Conservation (phyloP, 2,329 filamentous ascomycete genomes). For the Ophiostoma triangulosporum region DNA sequence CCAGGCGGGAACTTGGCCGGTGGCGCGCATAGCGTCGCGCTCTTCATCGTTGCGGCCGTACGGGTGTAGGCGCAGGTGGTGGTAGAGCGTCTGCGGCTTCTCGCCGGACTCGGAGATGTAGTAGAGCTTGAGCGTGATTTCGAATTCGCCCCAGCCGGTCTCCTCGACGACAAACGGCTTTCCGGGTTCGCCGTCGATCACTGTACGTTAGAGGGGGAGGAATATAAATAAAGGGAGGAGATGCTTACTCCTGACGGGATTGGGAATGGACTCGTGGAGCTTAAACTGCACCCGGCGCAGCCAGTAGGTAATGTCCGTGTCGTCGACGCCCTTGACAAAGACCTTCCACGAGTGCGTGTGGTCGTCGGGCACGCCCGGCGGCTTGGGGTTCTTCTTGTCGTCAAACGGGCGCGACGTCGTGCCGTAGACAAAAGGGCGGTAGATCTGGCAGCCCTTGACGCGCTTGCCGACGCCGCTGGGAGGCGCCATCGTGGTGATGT, state of each 20-base stretch:
- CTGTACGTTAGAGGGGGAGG: conserved; percentile 13
- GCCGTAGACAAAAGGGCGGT: conserved; percentile 58
- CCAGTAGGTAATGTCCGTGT: conserved; percentile 89
- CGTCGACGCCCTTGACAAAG: conserved; percentile 81
- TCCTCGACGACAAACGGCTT: conserved; percentile 72
- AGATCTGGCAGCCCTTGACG: conserved; percentile 51
- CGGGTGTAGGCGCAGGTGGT: conserved; percentile 80
- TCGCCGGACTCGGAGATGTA: conserved; percentile 79
- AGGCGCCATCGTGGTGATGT: conserved; percentile 37
- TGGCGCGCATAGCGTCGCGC: conserved; percentile 44
- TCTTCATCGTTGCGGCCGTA: conserved; percentile 73
- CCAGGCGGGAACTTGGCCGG: conserved; percentile 59
- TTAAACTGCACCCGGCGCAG: conserved; percentile 96
- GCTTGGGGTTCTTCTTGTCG: conserved; percentile 63
- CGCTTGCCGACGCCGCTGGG: conserved; percentile 46
- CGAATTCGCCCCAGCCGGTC: conserved; percentile 97
- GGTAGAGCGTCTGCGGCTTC: conserved; percentile 92
- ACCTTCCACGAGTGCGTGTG: conserved; percentile 97
- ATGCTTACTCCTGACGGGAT: conserved; percentile 61
- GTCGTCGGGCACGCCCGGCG: conserved; percentile 63
- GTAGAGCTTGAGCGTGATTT: conserved; percentile 88
- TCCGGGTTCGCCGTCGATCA: conserved; percentile 57
- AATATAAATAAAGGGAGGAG: neutral
- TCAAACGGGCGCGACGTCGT: conserved; percentile 70
- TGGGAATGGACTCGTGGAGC: conserved; percentile 90